These are phyloP conservation scores for Clarkia xantiana DNA, from an alignment of 345 rosid genomes.

Conservation along the genomic window DNA sequence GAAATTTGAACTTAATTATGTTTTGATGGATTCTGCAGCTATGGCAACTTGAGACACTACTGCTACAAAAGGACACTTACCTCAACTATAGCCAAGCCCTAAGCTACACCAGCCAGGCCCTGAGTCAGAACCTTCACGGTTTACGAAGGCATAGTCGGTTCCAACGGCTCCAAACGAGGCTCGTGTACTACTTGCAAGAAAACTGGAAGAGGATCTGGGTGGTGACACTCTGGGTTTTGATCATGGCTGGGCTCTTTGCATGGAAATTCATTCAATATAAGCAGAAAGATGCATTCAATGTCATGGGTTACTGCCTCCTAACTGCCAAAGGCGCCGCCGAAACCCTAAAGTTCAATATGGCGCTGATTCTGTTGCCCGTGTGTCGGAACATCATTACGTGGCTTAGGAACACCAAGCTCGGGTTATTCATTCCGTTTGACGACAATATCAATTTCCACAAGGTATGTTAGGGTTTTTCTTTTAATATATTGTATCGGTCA, in stretches of 20 bases:
- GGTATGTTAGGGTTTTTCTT: conserved; percentile 23
- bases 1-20: background rate
- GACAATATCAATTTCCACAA: conserved; percentile 98
- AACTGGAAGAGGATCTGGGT: conserved; percentile 98
- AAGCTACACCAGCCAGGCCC: conserved; percentile 94
- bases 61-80: conserved; percentile 91
- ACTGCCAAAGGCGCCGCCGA: conserved; percentile 98
- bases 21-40: conserved; percentile 43
- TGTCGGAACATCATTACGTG: conserved; percentile 92
- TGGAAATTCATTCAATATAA: conserved; percentile 87
- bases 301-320: conserved; percentile 89
- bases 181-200: conserved; percentile 55
- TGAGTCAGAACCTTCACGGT: conserved; percentile 98
- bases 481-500: background rate
- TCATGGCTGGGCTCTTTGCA: conserved; percentile 66
- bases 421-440: conserved; percentile 73
- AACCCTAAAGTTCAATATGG: conserved; percentile 92
- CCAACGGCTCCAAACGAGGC: conserved; percentile 36
- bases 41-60: conserved; percentile 96
- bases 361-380: conserved; percentile 84
- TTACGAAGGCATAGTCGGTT: conserved; percentile 40
- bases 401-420: conserved; percentile 76
- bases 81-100: conserved; percentile 88
- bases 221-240: conserved; percentile 53
- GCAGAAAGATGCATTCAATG: conserved; percentile 47